Conservation (phyloP, 2,329 filamentous ascomycete genomes). For the Orbilia quercus region DNA sequence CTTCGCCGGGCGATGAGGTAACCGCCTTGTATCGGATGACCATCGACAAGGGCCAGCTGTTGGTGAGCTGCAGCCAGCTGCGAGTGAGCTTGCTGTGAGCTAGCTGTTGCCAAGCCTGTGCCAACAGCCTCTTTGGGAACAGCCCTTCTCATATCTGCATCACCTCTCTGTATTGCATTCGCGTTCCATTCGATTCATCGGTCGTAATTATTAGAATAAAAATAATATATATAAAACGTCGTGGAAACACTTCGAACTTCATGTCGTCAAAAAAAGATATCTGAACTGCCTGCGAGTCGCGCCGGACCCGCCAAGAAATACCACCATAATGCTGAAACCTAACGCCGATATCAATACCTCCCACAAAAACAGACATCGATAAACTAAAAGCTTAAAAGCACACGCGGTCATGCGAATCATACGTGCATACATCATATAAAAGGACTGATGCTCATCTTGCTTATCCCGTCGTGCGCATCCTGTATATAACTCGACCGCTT, state of each 20-base stretch:
- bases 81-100: constrained; percentile 12
- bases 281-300: too few species aligned
- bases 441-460: constrained; percentile 60
- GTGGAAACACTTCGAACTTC: not conserved
- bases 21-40: not conserved
- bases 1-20: constrained; percentile 11
- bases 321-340: not conserved
- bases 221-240: not conserved
- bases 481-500: constrained; percentile 42
- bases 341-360: not conserved
- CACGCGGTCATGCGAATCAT: not conserved
- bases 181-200: too few species aligned
- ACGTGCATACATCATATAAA: constrained; percentile 36
- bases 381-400: not conserved
- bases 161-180: too few species aligned
- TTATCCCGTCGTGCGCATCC: constrained; percentile 60
- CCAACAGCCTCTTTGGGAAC: constrained; percentile 34
- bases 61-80: not conserved
- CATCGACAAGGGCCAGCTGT: not conserved
- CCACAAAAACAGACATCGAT: not conserved
- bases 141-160: too few species aligned
- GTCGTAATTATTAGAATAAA: too few species aligned
- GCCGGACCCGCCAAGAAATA: not conserved
- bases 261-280: constrained; percentile 7
- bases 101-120: not conserved